phyloP scores from a whole-genome alignment of 441 rosid species.

The Populus hybrid region DNA sequence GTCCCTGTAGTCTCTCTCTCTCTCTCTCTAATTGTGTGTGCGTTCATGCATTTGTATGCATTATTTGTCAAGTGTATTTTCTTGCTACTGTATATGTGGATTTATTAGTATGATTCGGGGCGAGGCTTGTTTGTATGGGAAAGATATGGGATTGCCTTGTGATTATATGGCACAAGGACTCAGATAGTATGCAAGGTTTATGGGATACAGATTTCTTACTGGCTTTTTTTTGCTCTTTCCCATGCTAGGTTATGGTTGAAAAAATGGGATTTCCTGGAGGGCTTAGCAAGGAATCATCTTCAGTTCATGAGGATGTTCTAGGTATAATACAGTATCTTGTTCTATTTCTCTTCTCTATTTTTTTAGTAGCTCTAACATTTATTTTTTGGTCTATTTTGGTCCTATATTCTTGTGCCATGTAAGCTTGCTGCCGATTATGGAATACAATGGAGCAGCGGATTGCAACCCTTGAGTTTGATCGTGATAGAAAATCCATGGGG shows the following conservation, averaged over 20 bases:
- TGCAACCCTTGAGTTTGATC: constrained; percentile 95
- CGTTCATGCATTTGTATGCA: not conserved
- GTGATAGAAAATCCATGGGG: constrained; percentile 96
- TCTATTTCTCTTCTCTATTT: constrained; percentile 2
- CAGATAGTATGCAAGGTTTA: not conserved
- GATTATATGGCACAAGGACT: not conserved
- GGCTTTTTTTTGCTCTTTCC: not conserved
- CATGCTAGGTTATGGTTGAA: constrained; percentile 77
- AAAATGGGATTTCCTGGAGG: constrained; percentile 84
- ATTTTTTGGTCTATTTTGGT: not conserved
- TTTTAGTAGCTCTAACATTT: constrained; percentile 10
- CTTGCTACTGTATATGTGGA: not conserved
- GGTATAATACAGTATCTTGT: constrained; percentile 37
- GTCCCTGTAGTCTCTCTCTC: not conserved
- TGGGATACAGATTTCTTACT: constrained; percentile 4
- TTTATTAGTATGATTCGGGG: not conserved
- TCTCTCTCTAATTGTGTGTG: not conserved
- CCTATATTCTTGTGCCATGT: not conserved
- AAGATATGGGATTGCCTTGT: not conserved
- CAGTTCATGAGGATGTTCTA: constrained; percentile 35
- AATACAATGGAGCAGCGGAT: constrained; percentile 61
- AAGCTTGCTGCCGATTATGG: constrained; percentile 83
- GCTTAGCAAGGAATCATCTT: constrained; percentile 35
- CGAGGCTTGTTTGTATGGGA: constrained; percentile 8
- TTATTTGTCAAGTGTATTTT: constrained; percentile 1